phyloP scores from a whole-genome alignment of 345 rosid genomes.

The Linum lewisii region DNA sequence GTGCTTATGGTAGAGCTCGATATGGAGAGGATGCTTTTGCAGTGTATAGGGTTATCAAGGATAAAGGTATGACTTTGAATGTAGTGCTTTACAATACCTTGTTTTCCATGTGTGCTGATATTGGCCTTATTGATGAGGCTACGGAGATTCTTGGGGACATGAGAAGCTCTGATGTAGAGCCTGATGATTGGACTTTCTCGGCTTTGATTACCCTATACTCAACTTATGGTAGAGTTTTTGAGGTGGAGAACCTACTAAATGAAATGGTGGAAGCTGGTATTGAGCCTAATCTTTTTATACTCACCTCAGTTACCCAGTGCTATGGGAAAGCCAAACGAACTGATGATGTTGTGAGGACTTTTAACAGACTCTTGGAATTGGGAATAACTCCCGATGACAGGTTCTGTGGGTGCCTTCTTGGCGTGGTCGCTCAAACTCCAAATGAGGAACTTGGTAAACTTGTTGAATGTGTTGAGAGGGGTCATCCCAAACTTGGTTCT shows the following conservation, averaged over 20 bases:
- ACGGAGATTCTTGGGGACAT: constrained; percentile 57
- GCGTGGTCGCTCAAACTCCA: constrained; percentile 77
- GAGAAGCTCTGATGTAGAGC: constrained; percentile 45
- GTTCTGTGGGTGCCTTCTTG: constrained; percentile 76
- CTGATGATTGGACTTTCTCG: constrained; percentile 94
- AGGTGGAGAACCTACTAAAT: constrained; percentile 65
- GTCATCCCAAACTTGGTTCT: constrained; percentile 62
- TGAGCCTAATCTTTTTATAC: constrained; percentile 70
- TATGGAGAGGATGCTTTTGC: constrained; percentile 66
- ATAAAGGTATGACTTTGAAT: constrained; percentile 44
- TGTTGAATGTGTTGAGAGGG: constrained; percentile 56
- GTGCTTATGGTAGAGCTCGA: constrained; percentile 75
- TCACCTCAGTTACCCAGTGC: constrained; percentile 90
- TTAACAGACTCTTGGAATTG: constrained; percentile 40
- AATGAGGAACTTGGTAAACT: constrained; percentile 56
- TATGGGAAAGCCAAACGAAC: constrained; percentile 71
- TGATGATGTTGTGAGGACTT: constrained; percentile 67
- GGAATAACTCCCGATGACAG: constrained; percentile 73
- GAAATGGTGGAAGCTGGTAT: constrained; percentile 75
- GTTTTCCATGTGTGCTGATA: constrained; percentile 82
- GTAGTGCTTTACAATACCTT: constrained; percentile 70
- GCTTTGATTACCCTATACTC: constrained; percentile 72
- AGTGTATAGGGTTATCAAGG: constrained; percentile 75
- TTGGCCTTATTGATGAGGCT: constrained; percentile 64
- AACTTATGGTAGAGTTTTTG: constrained; percentile 62